phyloP scores from a whole-genome alignment of 139 green algal genomes.

The Spirogloea muscicola region DNA sequence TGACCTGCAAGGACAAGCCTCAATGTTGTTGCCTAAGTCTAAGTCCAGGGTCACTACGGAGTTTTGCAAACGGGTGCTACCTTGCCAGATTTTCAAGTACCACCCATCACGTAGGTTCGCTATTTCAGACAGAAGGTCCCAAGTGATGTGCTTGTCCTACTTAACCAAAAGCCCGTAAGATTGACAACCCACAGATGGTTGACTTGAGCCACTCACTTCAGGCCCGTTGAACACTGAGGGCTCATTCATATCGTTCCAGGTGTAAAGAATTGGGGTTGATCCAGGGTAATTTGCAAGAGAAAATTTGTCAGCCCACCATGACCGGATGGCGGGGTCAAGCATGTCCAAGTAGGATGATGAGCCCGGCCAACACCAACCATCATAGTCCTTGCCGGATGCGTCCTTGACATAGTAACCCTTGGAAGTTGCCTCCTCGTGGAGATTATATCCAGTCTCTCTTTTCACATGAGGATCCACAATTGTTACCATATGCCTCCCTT shows the following conservation, averaged over 20 bases:
- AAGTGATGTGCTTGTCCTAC: no score
- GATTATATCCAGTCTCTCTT: constrained; percentile 72
- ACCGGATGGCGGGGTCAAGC: constrained; percentile 69
- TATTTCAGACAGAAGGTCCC: no score
- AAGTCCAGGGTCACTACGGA: no score
- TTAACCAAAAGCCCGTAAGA: no score
- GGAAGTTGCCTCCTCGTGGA: constrained; percentile 78
- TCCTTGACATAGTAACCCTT: constrained; percentile 83
- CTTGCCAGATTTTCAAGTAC: no score
- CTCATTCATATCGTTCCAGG: constrained; percentile 99
- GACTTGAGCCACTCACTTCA: no score
- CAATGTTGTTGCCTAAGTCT: no score
- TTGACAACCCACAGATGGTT: no score
- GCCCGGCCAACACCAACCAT: constrained; percentile 97
- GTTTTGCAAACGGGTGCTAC: no score
- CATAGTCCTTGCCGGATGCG: constrained; percentile 77
- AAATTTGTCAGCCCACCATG: constrained; percentile 92
- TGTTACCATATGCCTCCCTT: constrained; percentile 66
- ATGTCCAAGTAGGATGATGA: constrained; percentile 91
- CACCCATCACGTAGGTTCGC: no score
- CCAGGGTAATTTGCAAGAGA: constrained; percentile 73
- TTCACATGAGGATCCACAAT: constrained; percentile 99
- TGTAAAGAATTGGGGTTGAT: constrained; percentile 85
- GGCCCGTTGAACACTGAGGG: constrained; percentile 97
- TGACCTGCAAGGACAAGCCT: no score